Evolutionary conservation across 2,329 filamentous ascomycete genomes (phyloP).

Genomic region (Passalora sequoiae): DNA sequence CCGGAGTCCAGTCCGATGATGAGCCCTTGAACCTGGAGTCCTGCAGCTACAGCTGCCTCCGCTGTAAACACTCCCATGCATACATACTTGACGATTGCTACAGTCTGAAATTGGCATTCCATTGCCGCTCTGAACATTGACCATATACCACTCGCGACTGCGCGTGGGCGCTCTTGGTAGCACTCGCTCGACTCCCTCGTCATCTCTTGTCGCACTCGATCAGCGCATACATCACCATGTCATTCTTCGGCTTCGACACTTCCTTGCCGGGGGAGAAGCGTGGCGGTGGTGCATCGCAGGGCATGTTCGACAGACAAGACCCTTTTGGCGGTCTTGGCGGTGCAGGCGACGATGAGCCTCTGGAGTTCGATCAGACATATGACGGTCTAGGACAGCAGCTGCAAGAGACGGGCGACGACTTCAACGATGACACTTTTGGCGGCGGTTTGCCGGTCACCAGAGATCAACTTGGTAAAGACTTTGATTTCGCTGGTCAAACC

Average conservation of each 20-base stretch:
- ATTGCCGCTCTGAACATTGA: no score
- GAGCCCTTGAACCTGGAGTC: no score
- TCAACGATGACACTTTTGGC: constrained; percentile 93
- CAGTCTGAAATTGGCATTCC: no score
- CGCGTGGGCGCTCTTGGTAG: constrained; percentile 2
- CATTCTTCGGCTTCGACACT: constrained; percentile 86
- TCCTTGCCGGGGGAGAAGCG: constrained; percentile 57
- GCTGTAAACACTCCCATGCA: no score
- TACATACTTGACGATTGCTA: no score
- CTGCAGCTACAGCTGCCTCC: no score
- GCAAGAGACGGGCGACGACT: constrained; percentile 84
- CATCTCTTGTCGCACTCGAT: no score
- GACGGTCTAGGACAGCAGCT: constrained; percentile 89
- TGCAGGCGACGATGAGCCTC: constrained; percentile 47
- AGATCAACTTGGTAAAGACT: constrained; percentile 74
- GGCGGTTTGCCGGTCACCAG: constrained; percentile 43
- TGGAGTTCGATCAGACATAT: constrained; percentile 95
- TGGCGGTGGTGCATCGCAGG: constrained; percentile 52
- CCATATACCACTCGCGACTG: no score
- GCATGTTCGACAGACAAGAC: constrained; percentile 72
- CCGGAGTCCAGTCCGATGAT: no score
- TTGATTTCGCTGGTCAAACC: constrained; percentile 93
- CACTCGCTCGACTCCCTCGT: no score
- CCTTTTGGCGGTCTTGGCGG: constrained; percentile 78
- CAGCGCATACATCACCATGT: no score